Conservation (phyloP, 2,329 filamentous ascomycete genomes). For the Calonectria ilicicola region DNA sequence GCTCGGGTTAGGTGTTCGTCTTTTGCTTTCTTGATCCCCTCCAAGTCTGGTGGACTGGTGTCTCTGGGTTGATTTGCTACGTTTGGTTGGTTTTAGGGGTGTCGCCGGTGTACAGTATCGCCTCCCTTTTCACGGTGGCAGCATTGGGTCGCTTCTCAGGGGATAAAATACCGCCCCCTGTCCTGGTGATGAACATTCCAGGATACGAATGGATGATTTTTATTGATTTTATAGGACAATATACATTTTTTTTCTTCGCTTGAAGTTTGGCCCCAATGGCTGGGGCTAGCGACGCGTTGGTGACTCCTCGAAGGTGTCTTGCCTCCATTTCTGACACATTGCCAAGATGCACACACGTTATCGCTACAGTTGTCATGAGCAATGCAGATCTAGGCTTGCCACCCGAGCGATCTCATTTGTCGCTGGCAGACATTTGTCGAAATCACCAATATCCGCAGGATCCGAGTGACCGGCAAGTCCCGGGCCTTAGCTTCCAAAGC, state of each 20-base stretch:
- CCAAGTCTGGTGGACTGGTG: neutral
- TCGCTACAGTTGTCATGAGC: neutral
- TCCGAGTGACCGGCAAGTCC: constrained; percentile 9
- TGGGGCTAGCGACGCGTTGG: neutral
- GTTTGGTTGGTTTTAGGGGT: neutral
- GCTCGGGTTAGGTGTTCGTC: neutral
- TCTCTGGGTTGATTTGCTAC: neutral
- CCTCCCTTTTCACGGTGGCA: neutral
- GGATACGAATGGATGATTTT: neutral
- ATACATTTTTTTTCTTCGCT: neutral
- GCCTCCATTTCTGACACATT: neutral
- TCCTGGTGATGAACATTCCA: neutral
- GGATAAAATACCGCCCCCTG: neutral
- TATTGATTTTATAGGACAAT: neutral
- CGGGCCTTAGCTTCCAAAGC: neutral
- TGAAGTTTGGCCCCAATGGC: neutral
- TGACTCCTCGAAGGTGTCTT: neutral
- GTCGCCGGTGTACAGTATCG: neutral
- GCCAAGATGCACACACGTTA: neutral
- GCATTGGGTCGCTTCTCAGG: neutral
- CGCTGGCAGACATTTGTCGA: neutral
- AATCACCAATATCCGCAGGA: neutral
- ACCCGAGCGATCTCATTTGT: neutral
- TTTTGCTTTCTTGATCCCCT: neutral
- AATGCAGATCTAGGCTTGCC: neutral